phyloP scores from a whole-genome alignment of 768 basidiomycete species.

The Pilatotrama ljubarskyi region DNA sequence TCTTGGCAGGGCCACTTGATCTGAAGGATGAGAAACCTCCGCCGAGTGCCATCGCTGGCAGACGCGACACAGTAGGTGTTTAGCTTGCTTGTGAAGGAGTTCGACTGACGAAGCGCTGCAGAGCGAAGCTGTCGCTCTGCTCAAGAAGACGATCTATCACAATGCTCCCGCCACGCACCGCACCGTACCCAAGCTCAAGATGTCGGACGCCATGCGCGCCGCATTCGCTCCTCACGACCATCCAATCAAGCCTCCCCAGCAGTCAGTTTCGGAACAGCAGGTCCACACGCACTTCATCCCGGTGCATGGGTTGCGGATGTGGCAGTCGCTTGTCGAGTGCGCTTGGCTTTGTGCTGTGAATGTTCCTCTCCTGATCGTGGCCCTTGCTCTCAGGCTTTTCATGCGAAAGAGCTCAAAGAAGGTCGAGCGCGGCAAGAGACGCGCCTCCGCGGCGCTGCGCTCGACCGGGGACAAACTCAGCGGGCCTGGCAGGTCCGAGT shows the following conservation, averaged over 20 bases:
- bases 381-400: constrained; percentile 40
- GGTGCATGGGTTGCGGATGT: constrained; percentile 55
- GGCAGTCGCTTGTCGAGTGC: constrained; percentile 53
- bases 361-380: neutral
- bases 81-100: neutral
- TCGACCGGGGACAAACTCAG: constrained; percentile 20
- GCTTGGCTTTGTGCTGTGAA: constrained; percentile 16
- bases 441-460: constrained; percentile 17
- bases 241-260: constrained; percentile 45
- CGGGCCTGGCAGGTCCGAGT: constrained; percentile 2
- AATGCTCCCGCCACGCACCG: constrained; percentile 54
- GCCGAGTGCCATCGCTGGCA: constrained; percentile 66
- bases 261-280: constrained; percentile 61
- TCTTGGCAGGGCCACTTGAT: constrained; percentile 53
- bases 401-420: constrained; percentile 44
- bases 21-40: constrained; percentile 70
- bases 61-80: constrained; percentile 60
- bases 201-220: constrained; percentile 46
- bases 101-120: constrained; percentile 24
- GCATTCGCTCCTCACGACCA: constrained; percentile 52
- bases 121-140: constrained; percentile 54
- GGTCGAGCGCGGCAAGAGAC: constrained; percentile 25
- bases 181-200: constrained; percentile 49
- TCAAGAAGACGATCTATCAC: constrained; percentile 58
- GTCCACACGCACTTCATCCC: constrained; percentile 41